Percentiles rank a stretch among this genome's conserved stretches.
Conservation (phyloP, 225 moss, liverwort and hornwort genomes). For the Asterella californica region DNA sequence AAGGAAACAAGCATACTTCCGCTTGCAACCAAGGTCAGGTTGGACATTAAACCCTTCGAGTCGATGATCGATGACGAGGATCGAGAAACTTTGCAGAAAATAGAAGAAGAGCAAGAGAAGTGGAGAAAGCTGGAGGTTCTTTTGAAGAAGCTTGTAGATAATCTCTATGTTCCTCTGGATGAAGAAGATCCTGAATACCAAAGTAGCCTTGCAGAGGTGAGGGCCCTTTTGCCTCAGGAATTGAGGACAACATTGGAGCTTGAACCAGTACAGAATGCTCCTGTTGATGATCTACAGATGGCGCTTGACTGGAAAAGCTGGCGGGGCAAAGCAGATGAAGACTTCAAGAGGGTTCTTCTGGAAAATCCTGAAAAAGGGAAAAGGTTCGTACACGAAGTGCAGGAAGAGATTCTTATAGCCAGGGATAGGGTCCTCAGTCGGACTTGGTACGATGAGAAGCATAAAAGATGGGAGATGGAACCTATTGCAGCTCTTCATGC, state of each 20-base stretch:
- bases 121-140: slow-evolving; percentile 43
- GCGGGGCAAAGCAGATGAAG: neutral
- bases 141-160: slow-evolving; percentile 50
- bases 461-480: slow-evolving; percentile 81
- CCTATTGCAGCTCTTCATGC: slow-evolving; percentile 74
- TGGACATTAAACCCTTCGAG: slow-evolving; percentile 21
- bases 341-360: neutral
- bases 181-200: slow-evolving; percentile 31
- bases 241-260: slow-evolving; percentile 28
- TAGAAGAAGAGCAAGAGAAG: slow-evolving; percentile 52
- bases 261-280: neutral
- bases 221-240: slow-evolving; percentile 26
- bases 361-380: slow-evolving; percentile 7
- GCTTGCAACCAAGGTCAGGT: slow-evolving; percentile 50
- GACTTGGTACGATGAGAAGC: slow-evolving; percentile 78
- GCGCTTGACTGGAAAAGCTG: slow-evolving; percentile 12
- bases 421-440: slow-evolving; percentile 79
- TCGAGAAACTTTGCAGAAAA: slow-evolving; percentile 44
- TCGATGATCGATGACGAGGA: slow-evolving; percentile 35
- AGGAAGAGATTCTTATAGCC: slow-evolving; percentile 67
- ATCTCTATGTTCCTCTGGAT: slow-evolving; percentile 12
- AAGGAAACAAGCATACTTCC: slow-evolving; percentile 56
- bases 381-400: slow-evolving; percentile 16
- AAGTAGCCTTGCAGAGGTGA: slow-evolving; percentile 42
- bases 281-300: slow-evolving; percentile 23